Evolutionary conservation across 176 grass and related monocot genomes (phyloP).

Genomic region (Elaeis guineensis): DNA sequence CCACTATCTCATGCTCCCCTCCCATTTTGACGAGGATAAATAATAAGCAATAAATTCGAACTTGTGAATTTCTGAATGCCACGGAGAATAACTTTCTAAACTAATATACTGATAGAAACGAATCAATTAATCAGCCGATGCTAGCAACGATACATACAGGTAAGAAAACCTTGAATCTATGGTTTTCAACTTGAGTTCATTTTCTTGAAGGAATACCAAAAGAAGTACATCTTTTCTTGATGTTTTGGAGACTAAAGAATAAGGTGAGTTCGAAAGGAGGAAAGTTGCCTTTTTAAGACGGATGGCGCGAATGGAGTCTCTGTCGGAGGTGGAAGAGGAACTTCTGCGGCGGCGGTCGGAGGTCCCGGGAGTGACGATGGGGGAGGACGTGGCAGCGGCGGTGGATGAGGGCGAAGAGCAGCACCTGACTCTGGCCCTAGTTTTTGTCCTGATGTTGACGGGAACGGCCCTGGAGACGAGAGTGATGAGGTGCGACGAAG

Average conservation of each 20-base stretch:
- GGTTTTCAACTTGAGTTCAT: too few relatives aligned
- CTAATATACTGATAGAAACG: too few relatives aligned
- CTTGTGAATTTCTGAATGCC: too few relatives aligned
- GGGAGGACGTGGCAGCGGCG: constrained; percentile 15
- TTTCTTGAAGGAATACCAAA: too few relatives aligned
- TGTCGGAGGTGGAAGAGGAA: constrained; percentile 69
- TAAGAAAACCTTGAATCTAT: too few relatives aligned
- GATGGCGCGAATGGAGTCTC: constrained; percentile 86
- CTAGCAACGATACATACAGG: too few relatives aligned
- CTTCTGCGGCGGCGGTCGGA: constrained; percentile 50
- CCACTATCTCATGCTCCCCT: too few relatives aligned
- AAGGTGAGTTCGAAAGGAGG: not conserved
- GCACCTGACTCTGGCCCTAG: constrained; percentile 18
- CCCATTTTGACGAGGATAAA: too few relatives aligned
- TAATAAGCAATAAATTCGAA: too few relatives aligned
- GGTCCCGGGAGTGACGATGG: constrained; percentile 9
- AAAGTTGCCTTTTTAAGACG: constrained; percentile 66
- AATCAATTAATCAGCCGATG: too few relatives aligned
- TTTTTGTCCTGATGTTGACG: constrained; percentile 14
- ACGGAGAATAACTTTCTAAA: too few relatives aligned
- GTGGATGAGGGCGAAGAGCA: constrained; percentile 33
- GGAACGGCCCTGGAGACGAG: constrained; percentile 29
- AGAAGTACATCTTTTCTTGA: too few relatives aligned
- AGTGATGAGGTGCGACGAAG: constrained; percentile 55
- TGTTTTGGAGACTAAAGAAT: not conserved